Evolutionary conservation across 345 rosid genomes (phyloP).

Genomic region (Murraya koenigii): DNA sequence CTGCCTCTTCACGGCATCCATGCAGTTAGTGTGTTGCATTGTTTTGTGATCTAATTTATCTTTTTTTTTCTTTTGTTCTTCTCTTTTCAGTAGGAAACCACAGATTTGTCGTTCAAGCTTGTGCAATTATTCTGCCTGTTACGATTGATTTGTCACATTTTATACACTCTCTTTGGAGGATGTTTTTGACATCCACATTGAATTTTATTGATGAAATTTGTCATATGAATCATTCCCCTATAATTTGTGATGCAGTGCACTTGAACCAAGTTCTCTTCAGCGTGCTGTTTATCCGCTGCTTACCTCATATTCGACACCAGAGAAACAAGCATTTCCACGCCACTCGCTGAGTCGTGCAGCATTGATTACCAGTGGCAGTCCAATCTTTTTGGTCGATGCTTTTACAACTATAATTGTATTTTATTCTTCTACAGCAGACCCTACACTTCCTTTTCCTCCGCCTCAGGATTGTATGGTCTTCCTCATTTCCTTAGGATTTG

Average conservation of each 20-base stretch:
- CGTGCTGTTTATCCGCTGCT: constrained; percentile 81
- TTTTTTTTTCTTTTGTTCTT: neutral
- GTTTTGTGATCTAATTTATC: neutral
- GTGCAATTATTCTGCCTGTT: neutral
- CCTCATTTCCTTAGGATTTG: neutral
- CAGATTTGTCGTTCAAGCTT: neutral
- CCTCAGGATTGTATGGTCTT: constrained; percentile 85
- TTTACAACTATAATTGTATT: constrained; percentile 83
- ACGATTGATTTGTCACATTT: neutral
- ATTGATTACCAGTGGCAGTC: constrained; percentile 89
- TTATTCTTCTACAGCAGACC: constrained; percentile 88
- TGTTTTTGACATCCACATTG: neutral
- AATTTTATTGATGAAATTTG: neutral
- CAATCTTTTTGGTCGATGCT: constrained; percentile 94
- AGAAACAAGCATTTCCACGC: constrained; percentile 85
- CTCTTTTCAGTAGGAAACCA: neutral
- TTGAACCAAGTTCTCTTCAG: constrained; percentile 90
- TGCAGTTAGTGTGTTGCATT: neutral
- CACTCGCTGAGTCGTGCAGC: constrained; percentile 93
- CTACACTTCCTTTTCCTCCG: constrained; percentile 84
- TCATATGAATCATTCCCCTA: neutral
- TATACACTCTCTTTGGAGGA: neutral
- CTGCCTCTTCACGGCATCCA: neutral
- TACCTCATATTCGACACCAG: constrained; percentile 74
- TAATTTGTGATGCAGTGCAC: constrained; percentile 50